Base-by-base conservation (phyloP, 495 filamentous ascomycete genomes). In the Penicillium atrosanguineum region DNA sequence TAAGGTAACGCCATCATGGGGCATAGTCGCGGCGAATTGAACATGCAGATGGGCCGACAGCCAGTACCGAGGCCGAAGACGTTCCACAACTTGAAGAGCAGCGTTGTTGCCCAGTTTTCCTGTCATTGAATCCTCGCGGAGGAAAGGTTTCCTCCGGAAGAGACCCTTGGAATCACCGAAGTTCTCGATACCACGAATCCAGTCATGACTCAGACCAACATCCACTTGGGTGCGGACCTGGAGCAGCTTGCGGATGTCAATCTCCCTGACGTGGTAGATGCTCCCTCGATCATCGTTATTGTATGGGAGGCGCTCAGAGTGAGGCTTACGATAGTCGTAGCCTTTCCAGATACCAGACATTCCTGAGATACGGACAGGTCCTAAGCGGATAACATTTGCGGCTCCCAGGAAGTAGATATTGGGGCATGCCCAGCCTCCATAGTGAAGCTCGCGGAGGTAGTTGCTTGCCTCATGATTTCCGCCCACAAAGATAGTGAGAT, bases 381-480 rank as follows among this genome's bases (percentile, higher is more conserved):
- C 92, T 44, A 90, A 79, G 15, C 87, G 85, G 6, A 98, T 61
- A 8, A 97, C 85, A 59, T 92, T 95, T 23, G 94, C 89, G 12
- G 91, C 91, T 39, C 94, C 94, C 59, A 97, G 69, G 73, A 95
- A 98, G 75, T 95, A 98, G 46, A 98, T 98, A 48, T 93, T 96
- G 16, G 89, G 91, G 1, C 93, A 93, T 2, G 90, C 94, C 94
- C 94, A 98, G 36, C 94, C 94, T 38, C 94, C 94, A 66, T 97
- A 95, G 73, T 89, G 95, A 3, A 98, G 80, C 64, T 98, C 94
- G 73, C 81, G 91, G 0, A 96, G 67, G 64, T 97, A 79, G 29
- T 87, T 90, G 54, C 87, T 85, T 0, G 94, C 91, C 69, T 98
- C 94, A 57, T 98, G 94, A 64, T 98, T 98, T 7, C 94, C 94